These are phyloP conservation scores for Ogataea haglerorum DNA, from an alignment of 805 yeast species.

Conservation along the genomic window DNA sequence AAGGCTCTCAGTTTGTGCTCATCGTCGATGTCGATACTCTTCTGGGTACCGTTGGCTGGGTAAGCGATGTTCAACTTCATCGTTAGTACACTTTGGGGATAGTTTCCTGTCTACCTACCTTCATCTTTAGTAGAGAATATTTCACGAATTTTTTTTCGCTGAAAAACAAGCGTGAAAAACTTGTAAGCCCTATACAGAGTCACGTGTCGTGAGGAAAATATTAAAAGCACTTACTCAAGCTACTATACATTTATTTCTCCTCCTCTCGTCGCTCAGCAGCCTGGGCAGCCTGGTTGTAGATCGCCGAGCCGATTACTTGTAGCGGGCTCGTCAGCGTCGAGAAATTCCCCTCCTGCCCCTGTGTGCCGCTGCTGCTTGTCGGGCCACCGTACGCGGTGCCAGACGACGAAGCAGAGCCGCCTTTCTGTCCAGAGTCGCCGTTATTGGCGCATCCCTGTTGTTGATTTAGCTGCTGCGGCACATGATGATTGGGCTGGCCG, in stretches of 20 bases:
- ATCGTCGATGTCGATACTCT: slow-evolving; percentile 96
- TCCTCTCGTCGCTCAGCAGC: slow-evolving; percentile 13
- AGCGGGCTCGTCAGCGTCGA: slow-evolving; percentile 22
- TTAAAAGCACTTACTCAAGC: not conserved
- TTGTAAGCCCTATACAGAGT: slow-evolving; percentile 1
- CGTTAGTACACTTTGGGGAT: slow-evolving; percentile 28
- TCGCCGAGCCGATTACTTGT: slow-evolving; percentile 27
- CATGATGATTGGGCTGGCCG: slow-evolving; percentile 16
- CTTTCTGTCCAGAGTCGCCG: not conserved
- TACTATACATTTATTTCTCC: slow-evolving; percentile 8
- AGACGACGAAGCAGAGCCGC: not conserved
- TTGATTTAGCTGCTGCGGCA: slow-evolving; percentile 9
- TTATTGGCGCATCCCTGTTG: not conserved
- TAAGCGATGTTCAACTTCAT: slow-evolving; percentile 93
- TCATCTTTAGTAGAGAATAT: slow-evolving; percentile 10
- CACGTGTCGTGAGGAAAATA: slow-evolving; percentile 1
- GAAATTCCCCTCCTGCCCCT: slow-evolving; percentile 4
- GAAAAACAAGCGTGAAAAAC: slow-evolving; percentile 11
- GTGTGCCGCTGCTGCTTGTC: slow-evolving; percentile 7
- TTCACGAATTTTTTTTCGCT: slow-evolving; percentile 12
- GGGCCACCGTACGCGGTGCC: slow-evolving; percentile 1
- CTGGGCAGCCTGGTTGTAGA: slow-evolving; percentile 22
- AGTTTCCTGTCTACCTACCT: slow-evolving; percentile 19
- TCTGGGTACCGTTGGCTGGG: slow-evolving; percentile 99
- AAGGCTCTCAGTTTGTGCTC: slow-evolving; percentile 98